Conservation (phyloP, 1,139 yeast genomes). For the Insectozyma bohioensis region DNA sequence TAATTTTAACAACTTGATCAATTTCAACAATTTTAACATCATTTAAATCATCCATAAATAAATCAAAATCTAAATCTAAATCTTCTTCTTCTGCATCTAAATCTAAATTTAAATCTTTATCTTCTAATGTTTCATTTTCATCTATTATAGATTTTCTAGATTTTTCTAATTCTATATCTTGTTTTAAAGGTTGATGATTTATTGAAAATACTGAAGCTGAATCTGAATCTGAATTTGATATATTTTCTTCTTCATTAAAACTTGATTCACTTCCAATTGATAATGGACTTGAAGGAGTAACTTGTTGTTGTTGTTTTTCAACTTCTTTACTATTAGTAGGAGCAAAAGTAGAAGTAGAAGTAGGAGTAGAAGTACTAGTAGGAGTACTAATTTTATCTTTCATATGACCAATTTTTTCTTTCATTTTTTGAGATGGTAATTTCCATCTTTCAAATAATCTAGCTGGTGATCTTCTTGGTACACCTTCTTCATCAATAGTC, state of each 20-base stretch:
- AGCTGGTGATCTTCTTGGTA: slow-evolving; percentile 22
- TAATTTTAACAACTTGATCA: slow-evolving; percentile 24
- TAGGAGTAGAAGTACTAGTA: too few species aligned
- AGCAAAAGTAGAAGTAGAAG: too few species aligned
- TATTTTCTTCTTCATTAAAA: slow-evolving; percentile 3
- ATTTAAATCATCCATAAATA: slow-evolving; percentile 20
- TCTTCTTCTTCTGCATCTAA: background rate
- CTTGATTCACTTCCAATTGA: slow-evolving; percentile 4
- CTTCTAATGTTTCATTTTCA: too few species aligned
- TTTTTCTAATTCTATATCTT: too few species aligned
- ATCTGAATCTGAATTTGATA: slow-evolving; percentile 2
- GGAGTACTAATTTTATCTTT: background rate
- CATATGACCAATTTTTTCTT: background rate
- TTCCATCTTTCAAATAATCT: slow-evolving; percentile 14
- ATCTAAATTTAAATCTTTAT: background rate
- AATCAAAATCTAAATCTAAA: slow-evolving; percentile 5
- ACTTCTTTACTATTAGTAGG: too few species aligned
- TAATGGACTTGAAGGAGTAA: slow-evolving; percentile 7
- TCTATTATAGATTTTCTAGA: too few species aligned
- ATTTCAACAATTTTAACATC: slow-evolving; percentile 19
- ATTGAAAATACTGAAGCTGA: slow-evolving; percentile 7
- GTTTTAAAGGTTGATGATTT: slow-evolving; percentile 3
- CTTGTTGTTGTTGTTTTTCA: slow-evolving; percentile 1
- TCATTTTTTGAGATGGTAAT: slow-evolving; percentile 3
- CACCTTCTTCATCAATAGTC: too few species aligned